These are phyloP conservation scores for Elongisporangium prolatum DNA, from an alignment of 352 stramenopile species.

Conservation along the genomic window DNA sequence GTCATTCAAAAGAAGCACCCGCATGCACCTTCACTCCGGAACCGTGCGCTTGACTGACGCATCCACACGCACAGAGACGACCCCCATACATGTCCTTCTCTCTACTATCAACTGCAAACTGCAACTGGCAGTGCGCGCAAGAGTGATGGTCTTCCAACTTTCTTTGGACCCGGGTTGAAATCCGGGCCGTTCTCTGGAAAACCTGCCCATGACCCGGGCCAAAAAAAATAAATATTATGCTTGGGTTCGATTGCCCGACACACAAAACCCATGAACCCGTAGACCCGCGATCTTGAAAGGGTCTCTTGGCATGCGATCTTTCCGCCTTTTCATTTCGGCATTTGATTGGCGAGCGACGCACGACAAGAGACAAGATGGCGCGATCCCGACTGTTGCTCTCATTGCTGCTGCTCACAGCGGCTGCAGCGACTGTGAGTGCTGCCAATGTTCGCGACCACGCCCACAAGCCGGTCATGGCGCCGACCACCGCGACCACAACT, in stretches of 20 bases:
- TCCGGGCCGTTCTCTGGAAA: too few species aligned
- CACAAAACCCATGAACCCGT: background rate
- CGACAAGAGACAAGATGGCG: background rate
- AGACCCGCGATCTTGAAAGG: background rate
- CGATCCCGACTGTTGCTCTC: background rate
- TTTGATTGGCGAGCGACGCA: background rate
- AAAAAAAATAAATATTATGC: too few species aligned
- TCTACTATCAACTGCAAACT: too few species aligned
- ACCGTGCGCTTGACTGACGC: too few species aligned
- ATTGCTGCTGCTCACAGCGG: background rate
- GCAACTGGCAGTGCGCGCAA: too few species aligned
- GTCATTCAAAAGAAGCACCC: background rate
- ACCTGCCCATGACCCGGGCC: too few species aligned
- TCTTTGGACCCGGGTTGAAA: too few species aligned
- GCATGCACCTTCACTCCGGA: background rate
- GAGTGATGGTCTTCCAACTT: too few species aligned
- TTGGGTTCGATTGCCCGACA: too few species aligned
- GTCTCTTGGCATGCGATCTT: background rate
- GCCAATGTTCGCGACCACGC: background rate
- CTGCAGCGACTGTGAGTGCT: background rate
- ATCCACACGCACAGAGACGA: background rate
- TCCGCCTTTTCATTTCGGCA: background rate
- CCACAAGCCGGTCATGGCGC: background rate
- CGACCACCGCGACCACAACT: background rate
- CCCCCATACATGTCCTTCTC: too few species aligned